Evolutionary conservation across 2,329 filamentous ascomycete genomes (phyloP).

Genomic region (Colletotrichum orbiculare): DNA sequence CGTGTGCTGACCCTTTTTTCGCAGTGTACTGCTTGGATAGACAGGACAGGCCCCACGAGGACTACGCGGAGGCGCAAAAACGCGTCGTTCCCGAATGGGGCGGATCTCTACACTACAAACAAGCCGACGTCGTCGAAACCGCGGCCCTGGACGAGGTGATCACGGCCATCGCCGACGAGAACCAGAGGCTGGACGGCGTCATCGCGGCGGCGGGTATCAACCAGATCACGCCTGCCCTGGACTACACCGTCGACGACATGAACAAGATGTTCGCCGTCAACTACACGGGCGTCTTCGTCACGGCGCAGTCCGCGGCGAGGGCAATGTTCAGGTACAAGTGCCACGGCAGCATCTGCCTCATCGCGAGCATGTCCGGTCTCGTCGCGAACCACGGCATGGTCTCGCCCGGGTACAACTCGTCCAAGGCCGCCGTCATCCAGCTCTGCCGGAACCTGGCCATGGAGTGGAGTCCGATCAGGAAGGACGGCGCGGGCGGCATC

Average conservation of each 20-base stretch:
- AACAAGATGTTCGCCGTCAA: conserved; percentile 77
- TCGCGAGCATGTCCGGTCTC: conserved; percentile 66
- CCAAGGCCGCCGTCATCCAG: conserved; percentile 73
- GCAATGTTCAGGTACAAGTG: conserved; percentile 66
- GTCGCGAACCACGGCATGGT: conserved; percentile 69
- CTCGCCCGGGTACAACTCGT: conserved; percentile 75
- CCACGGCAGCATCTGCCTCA: conserved; percentile 66
- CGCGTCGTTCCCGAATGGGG: conserved; percentile 72
- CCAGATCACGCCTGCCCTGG: conserved; percentile 74
- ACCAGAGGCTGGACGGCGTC: conserved; percentile 73
- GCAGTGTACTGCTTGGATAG: conserved; percentile 69
- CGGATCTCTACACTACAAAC: conserved; percentile 73
- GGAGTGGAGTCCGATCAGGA: conserved; percentile 65
- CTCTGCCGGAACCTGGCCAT: conserved; percentile 70
- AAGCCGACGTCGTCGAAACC: conserved; percentile 75
- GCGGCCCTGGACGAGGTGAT: conserved; percentile 68
- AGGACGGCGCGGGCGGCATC: conserved; percentile 63
- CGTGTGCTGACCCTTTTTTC: background rate
- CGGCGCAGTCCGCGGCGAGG: conserved; percentile 76
- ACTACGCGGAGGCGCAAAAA: conserved; percentile 70
- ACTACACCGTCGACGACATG: conserved; percentile 69
- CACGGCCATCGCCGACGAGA: conserved; percentile 67
- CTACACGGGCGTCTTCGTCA: conserved; percentile 76
- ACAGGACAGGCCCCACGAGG: conserved; percentile 59
- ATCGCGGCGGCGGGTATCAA: conserved; percentile 77